Conservation (phyloP, 208 protist genomes). For the Jaenimonas drosophilae region DNA sequence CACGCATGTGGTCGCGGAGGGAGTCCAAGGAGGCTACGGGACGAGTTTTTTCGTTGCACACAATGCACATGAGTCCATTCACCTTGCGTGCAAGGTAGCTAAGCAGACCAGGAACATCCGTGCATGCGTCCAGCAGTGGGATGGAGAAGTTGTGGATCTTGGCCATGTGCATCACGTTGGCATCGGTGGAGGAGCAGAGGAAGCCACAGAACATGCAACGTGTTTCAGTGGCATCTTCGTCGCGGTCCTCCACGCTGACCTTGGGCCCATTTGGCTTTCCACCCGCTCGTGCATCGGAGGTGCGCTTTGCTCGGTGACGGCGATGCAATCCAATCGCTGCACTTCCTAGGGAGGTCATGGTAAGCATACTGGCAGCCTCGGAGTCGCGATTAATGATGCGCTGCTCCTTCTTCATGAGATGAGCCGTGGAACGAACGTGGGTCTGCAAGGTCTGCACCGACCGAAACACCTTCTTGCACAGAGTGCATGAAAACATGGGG, state of each 20-base stretch:
- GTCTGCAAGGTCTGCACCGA: slow-evolving; percentile 85
- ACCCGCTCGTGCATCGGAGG: too few species aligned
- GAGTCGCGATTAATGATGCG: slow-evolving; percentile 80
- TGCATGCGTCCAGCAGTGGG: slow-evolving; percentile 56
- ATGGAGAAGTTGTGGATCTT: slow-evolving; percentile 65
- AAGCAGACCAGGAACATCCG: slow-evolving; percentile 46
- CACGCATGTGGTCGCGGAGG: slow-evolving; percentile 79
- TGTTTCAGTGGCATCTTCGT: slow-evolving; percentile 63
- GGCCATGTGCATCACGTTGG: slow-evolving; percentile 57
- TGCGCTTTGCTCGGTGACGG: slow-evolving; percentile 68
- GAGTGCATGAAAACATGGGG: slow-evolving; percentile 75
- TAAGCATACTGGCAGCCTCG: slow-evolving; percentile 68
- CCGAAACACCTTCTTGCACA: slow-evolving; percentile 87
- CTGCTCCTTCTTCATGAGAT: slow-evolving; percentile 87
- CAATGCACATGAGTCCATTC: slow-evolving; percentile 82
- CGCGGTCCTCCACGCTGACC: slow-evolving; percentile 56
- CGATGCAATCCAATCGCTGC: slow-evolving; percentile 85
- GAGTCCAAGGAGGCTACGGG: slow-evolving; percentile 60
- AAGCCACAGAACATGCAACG: slow-evolving; percentile 82
- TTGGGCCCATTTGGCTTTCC: slow-evolving; percentile 16
- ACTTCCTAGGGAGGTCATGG: slow-evolving; percentile 75
- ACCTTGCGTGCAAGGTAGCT: slow-evolving; percentile 78
- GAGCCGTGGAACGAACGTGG: slow-evolving; percentile 83
- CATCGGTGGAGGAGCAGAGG: slow-evolving; percentile 23
- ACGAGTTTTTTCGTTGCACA: slow-evolving; percentile 77